A percentile compares a stretch with the other conserved stretches of the same genome.
phyloP scores from a whole-genome alignment of 2,329 filamentous ascomycete species.

The Talaromyces funiculosus region DNA sequence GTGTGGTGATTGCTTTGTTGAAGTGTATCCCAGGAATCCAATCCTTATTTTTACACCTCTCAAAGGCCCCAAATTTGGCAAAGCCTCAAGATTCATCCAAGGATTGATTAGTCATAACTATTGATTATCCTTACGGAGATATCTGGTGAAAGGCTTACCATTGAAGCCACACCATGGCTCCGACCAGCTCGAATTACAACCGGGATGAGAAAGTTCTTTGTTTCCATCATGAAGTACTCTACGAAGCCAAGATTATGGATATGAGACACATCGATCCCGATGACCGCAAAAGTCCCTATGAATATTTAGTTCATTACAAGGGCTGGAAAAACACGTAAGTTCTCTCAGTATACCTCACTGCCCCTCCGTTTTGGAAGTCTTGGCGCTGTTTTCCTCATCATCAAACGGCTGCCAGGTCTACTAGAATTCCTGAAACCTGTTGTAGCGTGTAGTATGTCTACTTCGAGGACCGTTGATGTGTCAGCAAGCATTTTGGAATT shows the following conservation, averaged over 20 bases:
- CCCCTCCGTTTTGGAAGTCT: background rate
- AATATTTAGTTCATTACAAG: conserved; percentile 97
- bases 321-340: conserved; percentile 96
- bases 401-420: background rate
- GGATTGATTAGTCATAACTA: background rate
- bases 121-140: background rate
- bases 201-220: conserved; percentile 91
- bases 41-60: background rate
- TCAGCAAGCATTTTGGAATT: background rate
- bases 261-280: conserved; percentile 56
- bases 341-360: background rate
- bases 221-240: conserved; percentile 95
- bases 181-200: conserved; percentile 51
- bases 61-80: background rate
- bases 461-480: background rate
- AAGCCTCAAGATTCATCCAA: background rate
- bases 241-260: conserved; percentile 93
- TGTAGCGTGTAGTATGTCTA: background rate
- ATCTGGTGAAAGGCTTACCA: background rate
- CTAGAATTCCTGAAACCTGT: background rate
- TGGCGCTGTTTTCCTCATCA: background rate
- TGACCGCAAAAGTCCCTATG: conserved; percentile 67
- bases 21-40: background rate
- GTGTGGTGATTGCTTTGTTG: background rate
- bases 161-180: conserved; percentile 54